Percentiles rank a stretch among this genome's conserved stretches.
These are phyloP conservation scores for Vigna radiata DNA, from an alignment of 306 rosid species.

Conservation along the genomic window DNA sequence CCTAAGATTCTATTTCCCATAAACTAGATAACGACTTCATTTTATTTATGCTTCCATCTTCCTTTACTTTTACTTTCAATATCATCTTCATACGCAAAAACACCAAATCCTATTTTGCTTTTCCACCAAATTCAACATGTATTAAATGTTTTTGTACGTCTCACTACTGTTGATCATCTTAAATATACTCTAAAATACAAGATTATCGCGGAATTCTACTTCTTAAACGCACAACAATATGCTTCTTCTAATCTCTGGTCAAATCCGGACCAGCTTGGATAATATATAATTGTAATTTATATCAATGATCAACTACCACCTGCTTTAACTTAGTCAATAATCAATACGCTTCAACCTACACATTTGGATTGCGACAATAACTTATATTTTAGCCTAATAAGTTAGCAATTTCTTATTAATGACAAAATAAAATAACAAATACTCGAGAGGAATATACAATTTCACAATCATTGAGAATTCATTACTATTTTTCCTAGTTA, in stretches of 20 bases:
- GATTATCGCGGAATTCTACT: conserved; percentile 30
- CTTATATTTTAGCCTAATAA: conserved; percentile 32
- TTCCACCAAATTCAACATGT: conserved; percentile 42
- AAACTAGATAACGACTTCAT: conserved; percentile 55
- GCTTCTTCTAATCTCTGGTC: conserved; percentile 45
- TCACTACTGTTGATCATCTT: conserved; percentile 41
- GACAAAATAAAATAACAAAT: conserved; percentile 6
- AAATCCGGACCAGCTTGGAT: conserved; percentile 41
- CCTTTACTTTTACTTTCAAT: not conserved
- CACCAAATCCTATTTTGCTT: conserved; percentile 59
- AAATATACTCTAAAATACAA: conserved; percentile 30
- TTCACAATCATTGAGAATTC: conserved; percentile 31
- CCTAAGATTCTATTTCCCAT: conserved; percentile 73
- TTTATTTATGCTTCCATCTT: not conserved
- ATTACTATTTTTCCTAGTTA: conserved; percentile 28
- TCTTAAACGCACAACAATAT: conserved; percentile 42
- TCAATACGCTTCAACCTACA: conserved; percentile 35
- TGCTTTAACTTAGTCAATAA: conserved; percentile 28
- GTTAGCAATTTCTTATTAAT: not conserved
- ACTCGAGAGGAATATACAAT: conserved; percentile 1
- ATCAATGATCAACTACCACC: conserved; percentile 37
- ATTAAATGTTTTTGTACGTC: conserved; percentile 31
- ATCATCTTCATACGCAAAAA: conserved; percentile 52
- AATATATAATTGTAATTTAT: not conserved
- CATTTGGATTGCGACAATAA: conserved; percentile 34